phyloP scores from a whole-genome alignment of 148 eudicot species.

The Chenopodium album region DNA sequence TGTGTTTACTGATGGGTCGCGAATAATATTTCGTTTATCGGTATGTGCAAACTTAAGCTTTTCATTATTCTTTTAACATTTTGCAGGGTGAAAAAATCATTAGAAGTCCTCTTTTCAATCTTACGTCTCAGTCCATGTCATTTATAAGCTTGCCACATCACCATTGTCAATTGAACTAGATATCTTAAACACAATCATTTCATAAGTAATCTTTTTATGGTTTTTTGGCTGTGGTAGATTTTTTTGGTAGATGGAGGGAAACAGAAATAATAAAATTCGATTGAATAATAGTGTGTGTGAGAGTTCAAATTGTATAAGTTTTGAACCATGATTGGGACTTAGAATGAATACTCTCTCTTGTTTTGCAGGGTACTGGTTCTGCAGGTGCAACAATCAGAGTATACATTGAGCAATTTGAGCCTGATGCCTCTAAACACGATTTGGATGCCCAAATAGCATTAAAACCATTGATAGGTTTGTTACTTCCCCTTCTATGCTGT shows the following conservation, averaged over 20 bases:
- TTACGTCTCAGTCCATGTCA: too few relatives aligned
- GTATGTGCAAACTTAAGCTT: conserved; percentile 32
- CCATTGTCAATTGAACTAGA: too few relatives aligned
- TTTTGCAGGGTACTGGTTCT: conserved; percentile 88
- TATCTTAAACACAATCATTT: not conserved
- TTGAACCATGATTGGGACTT: not conserved
- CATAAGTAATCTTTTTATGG: too few relatives aligned
- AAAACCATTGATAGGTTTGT: conserved; percentile 86
- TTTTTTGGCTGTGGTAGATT: too few relatives aligned
- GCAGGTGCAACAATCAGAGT: conserved; percentile 91
- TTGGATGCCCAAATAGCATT: conserved; percentile 86
- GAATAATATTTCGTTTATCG: conserved; percentile 85
- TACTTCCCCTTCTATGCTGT: not conserved
- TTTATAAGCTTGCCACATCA: not conserved
- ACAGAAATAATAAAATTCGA: too few relatives aligned
- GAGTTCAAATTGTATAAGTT: not conserved
- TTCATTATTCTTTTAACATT: not conserved
- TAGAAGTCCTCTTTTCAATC: not conserved
- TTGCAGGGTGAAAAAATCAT: not conserved
- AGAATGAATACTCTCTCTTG: conserved; percentile 9
- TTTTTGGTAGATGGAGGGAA: too few relatives aligned
- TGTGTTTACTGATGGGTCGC: conserved; percentile 92
- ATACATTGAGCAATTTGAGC: conserved; percentile 92
- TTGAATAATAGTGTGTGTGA: too few relatives aligned
- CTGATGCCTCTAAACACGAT: conserved; percentile 75